Evolutionary conservation across 2,329 filamentous ascomycete genomes (phyloP), one percentile per base, ranked within the genome.

Genomic region (Talaromyces atroroseus): DNA sequence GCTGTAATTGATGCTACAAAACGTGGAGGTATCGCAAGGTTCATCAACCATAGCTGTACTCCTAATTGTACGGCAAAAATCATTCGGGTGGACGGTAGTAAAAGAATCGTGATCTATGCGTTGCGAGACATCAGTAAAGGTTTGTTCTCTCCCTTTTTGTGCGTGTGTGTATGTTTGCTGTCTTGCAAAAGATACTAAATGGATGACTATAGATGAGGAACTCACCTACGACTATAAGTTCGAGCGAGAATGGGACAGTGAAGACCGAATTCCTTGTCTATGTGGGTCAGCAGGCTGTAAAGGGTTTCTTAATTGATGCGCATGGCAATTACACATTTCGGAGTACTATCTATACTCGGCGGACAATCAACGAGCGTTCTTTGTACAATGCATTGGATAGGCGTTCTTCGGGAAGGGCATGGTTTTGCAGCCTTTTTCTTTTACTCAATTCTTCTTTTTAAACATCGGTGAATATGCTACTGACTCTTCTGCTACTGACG

Each of bases 201-300:
- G 11, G 7, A 23, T 24, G 29, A 44, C 23, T 47, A 44, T 68
- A 99, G 94, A 96, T 71, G 94, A 99, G 76, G 94, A 99, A 79
- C 85, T 99, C 71, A 99, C 94, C 2, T 99, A 99, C 78, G 94
- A 99, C 78, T 99, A 99, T 82, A 99, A 99, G 75, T 99, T 99
- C 73, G 94, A 99, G 78, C 89, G 94, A 66, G 94, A 99, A 75
- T 90, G 95, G 68, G 91, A 91, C 67, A 95, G 90, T 64, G 84
- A 91, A 61, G 94, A 99, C 73, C 90, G 94, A 62, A 96, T 99
- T 66, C 94, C 94, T 51, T 99, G 94, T 78, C 85, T 99, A 51
- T 99, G 94, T 74, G 94, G 94, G 59, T 96, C 92, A 45, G 85
- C 92, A 29, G 91, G 90, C 49, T 99, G 94, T 80, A 99, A 99